Base-by-base conservation (phyloP, 2,329 filamentous ascomycete species). In the Exophiala sp. region DNA sequence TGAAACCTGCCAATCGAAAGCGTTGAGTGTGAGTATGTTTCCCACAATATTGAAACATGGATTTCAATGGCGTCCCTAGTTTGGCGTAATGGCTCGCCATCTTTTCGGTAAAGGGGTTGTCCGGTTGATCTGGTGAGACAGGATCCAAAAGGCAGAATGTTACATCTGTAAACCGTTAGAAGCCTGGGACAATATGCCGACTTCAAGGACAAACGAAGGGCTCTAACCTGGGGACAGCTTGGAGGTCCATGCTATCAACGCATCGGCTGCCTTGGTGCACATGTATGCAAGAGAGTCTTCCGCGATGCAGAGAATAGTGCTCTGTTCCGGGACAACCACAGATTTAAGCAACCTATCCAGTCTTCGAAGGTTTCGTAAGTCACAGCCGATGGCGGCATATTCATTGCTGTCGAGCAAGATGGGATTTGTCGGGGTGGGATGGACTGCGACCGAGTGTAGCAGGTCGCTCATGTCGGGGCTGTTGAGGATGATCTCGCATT, bases 201-300 rank as follows among this genome's bases (percentile, higher is more conserved):
- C 6, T 16, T 24, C 10, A n/a, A 16, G 14, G 9, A 32, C 3
- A 6, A 32, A n/a, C 8, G 8, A 16, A 32, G 13, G 13, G 24
- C 37, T 58, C 72, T 63, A 68, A 88, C 86, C 79, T 66, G 84
- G 72, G 7, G 80, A 77, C 43, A 94, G 72, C 8, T 70, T 79
- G 47, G 81, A 80, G 16, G 86, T 83, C 88, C 88, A 95, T 44
- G 74, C 65, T 22, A 96, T 82, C 6, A 96, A 73, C n/a, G 77
- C 73, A 70, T 95, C 83, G 6, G 88, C 82, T 34, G 80, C 81
- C 16, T 77, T 66, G 1, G 81, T 79, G 49, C 88, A 81, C 87
- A 95, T 94, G 61, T 95, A 95, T 1, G 88, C 91, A 30, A 95
- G 80, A 1, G 88, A 94, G 10, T 95, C 89, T 67, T 97, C 91